Base-by-base conservation (phyloP, 768 basidiomycete species). In the Leccinum variicolor region DNA sequence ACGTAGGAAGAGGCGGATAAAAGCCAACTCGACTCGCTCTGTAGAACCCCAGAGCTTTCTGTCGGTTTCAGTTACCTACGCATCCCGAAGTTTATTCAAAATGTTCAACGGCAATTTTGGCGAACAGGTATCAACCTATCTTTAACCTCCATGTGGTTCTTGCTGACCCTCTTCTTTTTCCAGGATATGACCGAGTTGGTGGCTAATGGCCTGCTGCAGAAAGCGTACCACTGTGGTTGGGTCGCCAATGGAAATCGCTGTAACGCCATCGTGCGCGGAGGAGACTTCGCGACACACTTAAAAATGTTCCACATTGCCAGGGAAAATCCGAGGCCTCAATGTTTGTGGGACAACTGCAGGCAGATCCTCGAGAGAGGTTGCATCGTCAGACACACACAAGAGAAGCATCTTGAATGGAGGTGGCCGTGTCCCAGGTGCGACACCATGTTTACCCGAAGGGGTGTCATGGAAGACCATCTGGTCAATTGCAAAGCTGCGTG, bases 361-460 rank as follows among this genome's bases (percentile, higher is more conserved):
- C 64, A 66, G 0, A 13, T 9, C 3, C 41, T 71, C 5, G 60
- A 7, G 6, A 63, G 10, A 6, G 61, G 54, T 1, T 60, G 55
- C 3, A 39, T 71, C n/a, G 51, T 59, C 3, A 45, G 69, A 1
- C 69, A 71, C 19, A 54, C 71, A 2, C 54, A 65, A 26, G 69
- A 69, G 15, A 60, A 0, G 4, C 71, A 71, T 41, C 62, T 73
- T 3, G 53, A 28, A 17, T 62, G 57, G 34, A 41, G 34, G 1
- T 69, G 71, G 67, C 61, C 69, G 0, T 71, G 69, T 28, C 55
- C 65, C 0, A 60, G 5, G 2, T 71, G 69, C 11, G 3, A 3
- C 3, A 6, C n/a, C 0, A 1, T 45, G 1, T 71, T 67, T 54
- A 69, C 60, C 0, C 71, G 69, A 5, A 50, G 59, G 34, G 53